Evolutionary conservation across 306 rosid genomes (phyloP), one percentile per base, ranked within the genome.

Genomic region (Styphnolobium japonicum): DNA sequence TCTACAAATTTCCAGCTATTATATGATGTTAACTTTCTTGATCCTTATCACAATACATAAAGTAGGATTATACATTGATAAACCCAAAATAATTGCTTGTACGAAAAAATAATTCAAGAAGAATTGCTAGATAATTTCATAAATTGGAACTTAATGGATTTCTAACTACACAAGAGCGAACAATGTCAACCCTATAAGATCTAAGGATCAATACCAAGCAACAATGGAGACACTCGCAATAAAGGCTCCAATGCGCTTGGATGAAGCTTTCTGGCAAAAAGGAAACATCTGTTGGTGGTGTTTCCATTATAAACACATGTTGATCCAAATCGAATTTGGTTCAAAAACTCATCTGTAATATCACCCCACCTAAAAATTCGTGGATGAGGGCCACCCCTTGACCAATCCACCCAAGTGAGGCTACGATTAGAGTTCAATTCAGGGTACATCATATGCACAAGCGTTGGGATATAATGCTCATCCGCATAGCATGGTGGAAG

Each of bases 371-470:
- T 81, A 76, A 82, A 87, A 6, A 15, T 81, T 2, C 69, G 6
- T 1, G 94, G 97, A 64, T 88, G 93, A 69, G 94, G 36, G 3
- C 97, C 92, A 2, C 78, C 84, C 34, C 58, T 86, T 0, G 94
- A 86, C 92, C 94, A 88, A 73, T 92, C 97, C 22, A 92, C 91
- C 88, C 87, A 88, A 6, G 97, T 90, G 6, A 88, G 21, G 34
- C 68, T 78, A 63, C 85, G 67, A 10, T 84, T 86, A 0, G 90
- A 80, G 68, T 77, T 92, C 57, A 71, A 5, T 21, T 75, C 49
- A 4, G 62, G 34, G 49, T 71, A 60, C 57, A 61, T 10, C 69
- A 85, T 76, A 12, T 88, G 73, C 64, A 85, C 88, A 2, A 92
- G 57, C 0, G 94, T 86, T 29, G 90, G 91, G 5, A 89, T 29